Conservation (phyloP, 2,329 filamentous ascomycete genomes). For the Claviceps purpurea region DNA sequence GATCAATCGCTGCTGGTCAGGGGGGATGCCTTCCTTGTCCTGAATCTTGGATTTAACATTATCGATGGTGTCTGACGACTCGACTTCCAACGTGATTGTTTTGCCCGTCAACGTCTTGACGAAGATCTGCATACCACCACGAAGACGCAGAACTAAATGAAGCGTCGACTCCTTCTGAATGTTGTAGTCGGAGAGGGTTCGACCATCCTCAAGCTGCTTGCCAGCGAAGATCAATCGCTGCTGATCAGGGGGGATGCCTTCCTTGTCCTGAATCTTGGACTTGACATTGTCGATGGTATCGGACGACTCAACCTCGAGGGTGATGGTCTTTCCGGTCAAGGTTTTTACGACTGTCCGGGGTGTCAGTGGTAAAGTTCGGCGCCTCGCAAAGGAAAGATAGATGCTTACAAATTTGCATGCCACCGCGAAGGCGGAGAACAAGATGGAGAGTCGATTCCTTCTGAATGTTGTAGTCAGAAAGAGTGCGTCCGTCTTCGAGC, state of each 20-base stretch:
- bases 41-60: conserved; percentile 93
- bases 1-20: conserved; percentile 87
- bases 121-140: conserved; percentile 83
- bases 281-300: conserved; percentile 97
- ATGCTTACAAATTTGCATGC: conserved; percentile 51
- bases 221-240: conserved; percentile 92
- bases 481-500: conserved; percentile 68
- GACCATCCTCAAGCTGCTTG: conserved; percentile 90
- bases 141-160: conserved; percentile 74
- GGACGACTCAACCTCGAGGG: conserved; percentile 74
- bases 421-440: conserved; percentile 56
- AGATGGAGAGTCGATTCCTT: conserved; percentile 60
- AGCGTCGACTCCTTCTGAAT: conserved; percentile 89
- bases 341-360: conserved; percentile 53
- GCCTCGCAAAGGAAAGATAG: neutral
- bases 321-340: conserved; percentile 89
- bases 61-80: conserved; percentile 82
- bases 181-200: conserved; percentile 84
- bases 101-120: conserved; percentile 84
- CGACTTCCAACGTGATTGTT: conserved; percentile 86
- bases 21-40: conserved; percentile 86
- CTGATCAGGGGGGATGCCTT: conserved; percentile 90
- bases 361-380: neutral
- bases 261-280: conserved; percentile 95
- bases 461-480: conserved; percentile 44